Percentiles rank a stretch among this genome's conserved stretches.
These are phyloP conservation scores for Populus euphratica DNA, from an alignment of 345 rosid species.

Conservation along the genomic window DNA sequence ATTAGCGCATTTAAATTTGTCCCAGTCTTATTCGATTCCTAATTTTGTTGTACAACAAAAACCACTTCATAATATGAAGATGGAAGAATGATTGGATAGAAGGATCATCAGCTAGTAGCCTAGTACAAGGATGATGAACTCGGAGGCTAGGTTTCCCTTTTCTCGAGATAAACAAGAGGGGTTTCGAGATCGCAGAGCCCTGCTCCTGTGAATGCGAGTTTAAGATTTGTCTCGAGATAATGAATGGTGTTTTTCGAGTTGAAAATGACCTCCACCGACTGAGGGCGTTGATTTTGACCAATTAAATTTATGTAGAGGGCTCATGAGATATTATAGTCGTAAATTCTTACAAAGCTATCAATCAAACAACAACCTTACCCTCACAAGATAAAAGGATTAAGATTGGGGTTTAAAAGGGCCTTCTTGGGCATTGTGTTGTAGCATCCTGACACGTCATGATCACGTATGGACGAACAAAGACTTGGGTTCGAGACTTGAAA, in stretches of 20 bases:
- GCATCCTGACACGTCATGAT: too few species aligned
- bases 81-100: not conserved
- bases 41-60: not conserved
- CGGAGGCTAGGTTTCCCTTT: not conserved
- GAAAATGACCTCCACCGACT: not conserved
- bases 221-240: not conserved
- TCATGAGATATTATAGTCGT: too few species aligned
- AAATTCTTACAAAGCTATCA: too few species aligned
- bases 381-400: too few species aligned
- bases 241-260: not conserved
- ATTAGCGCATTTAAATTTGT: not conserved
- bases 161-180: not conserved
- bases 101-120: not conserved
- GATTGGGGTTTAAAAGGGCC: too few species aligned
- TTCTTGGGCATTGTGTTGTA: too few species aligned
- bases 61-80: not conserved
- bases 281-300: too few species aligned
- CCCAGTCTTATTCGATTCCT: not conserved
- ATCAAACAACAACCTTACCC: too few species aligned
- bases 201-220: not conserved
- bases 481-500: too few species aligned
- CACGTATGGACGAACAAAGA: too few species aligned
- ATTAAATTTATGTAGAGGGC: too few species aligned
- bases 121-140: not conserved
- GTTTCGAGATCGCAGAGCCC: not conserved